Base-by-base conservation (phyloP, 176 grass and related monocot genomes). In the Thinopyrum elongatum region DNA sequence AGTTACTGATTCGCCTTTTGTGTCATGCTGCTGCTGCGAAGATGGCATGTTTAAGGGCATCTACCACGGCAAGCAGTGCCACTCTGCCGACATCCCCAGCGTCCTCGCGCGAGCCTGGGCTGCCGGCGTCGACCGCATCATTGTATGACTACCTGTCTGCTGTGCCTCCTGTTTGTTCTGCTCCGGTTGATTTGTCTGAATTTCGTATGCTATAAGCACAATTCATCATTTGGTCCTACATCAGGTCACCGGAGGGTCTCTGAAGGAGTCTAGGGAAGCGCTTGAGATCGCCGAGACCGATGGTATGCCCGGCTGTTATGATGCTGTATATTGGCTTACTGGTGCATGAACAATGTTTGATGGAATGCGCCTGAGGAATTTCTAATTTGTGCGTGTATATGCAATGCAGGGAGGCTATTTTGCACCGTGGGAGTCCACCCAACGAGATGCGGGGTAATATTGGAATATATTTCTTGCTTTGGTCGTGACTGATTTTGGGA, bases 41-140 rank as follows among this genome's bases (percentile, higher is more conserved):
- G 96, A 98, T 95, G 88, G 82, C 34, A 98, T 98, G 96, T 98
- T 98, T 92, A 98, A 90, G 83, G 96, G 96, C 22, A 89, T 95
- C 57, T 98, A 98, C 89, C 89, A 98, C 76, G 93, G 92, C 65
- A 93, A 91, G 84, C 92, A 94, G 76, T 95, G 90, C 88, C 93
- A 98, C 76, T 59, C 86, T 10, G 88, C 93, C 0, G 96, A 95
- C 84, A 92, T 98, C 49, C 88, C 96, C 9, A 36, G 92, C 15
- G 92, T 98, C 2, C 92, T 98, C 17, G 61, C 93, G 25, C 93
- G 93, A 14, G 96, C 96, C 21, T 92, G 96, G 96, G 89, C 92
- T 2, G 79, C 93, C 65, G 96, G 96, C 80, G 94, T 98, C 69
- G 81, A 98, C 65, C 93, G 93, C 41, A 95, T 98, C 76, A 98